A percentile compares a stretch with the other conserved stretches of the same genome.
Evolutionary conservation across 306 rosid species (phyloP).

Genomic region (Ceratonia siliqua): DNA sequence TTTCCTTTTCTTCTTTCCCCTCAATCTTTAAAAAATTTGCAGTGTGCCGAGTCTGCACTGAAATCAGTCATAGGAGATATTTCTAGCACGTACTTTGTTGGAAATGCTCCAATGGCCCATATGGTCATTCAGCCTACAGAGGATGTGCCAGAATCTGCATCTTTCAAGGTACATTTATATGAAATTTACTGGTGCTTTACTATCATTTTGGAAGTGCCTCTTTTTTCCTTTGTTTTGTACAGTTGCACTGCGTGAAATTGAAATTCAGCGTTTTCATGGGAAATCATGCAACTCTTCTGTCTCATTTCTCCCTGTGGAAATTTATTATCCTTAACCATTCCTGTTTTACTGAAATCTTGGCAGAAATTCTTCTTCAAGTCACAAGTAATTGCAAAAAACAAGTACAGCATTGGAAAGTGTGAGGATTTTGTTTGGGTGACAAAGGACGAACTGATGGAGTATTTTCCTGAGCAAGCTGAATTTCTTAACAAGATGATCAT

Average conservation of each 20-base stretch:
- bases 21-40: slow-evolving; percentile 31
- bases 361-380: slow-evolving; percentile 91
- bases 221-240: background rate
- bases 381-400: slow-evolving; percentile 79
- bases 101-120: slow-evolving; percentile 96
- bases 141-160: slow-evolving; percentile 37
- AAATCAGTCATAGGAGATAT: slow-evolving; percentile 78
- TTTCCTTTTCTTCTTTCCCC: background rate
- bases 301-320: slow-evolving; percentile 2
- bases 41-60: slow-evolving; percentile 92
- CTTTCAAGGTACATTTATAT: slow-evolving; percentile 59
- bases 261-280: background rate
- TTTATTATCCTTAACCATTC: slow-evolving; percentile 18
- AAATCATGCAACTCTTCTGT: background rate
- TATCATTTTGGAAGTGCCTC: slow-evolving; percentile 2
- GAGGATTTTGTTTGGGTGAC: slow-evolving; percentile 92
- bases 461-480: slow-evolving; percentile 78
- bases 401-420: slow-evolving; percentile 55
- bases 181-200: background rate
- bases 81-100: slow-evolving; percentile 83
- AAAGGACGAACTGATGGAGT: slow-evolving; percentile 81
- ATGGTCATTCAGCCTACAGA: slow-evolving; percentile 59
- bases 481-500: slow-evolving; percentile 81
- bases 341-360: slow-evolving; percentile 22
- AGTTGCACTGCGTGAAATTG: background rate